Conservation (phyloP, 257 asterid species). For the Solanum boliviense region DNA sequence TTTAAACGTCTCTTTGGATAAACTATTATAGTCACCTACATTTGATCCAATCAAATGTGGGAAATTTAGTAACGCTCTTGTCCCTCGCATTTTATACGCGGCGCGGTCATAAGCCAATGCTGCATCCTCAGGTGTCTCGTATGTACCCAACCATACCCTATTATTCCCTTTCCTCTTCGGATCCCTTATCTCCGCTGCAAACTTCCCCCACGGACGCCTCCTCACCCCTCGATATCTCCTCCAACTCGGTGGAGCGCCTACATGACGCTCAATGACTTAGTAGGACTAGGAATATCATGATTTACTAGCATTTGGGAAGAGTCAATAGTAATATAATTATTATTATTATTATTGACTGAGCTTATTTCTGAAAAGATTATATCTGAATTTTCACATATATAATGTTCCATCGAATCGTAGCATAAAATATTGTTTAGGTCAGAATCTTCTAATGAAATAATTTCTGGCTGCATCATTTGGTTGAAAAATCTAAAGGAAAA, state of each 20-base stretch:
- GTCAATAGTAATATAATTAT: not conserved
- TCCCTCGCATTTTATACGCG: not conserved
- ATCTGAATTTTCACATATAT: not conserved
- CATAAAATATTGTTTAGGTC: not conserved
- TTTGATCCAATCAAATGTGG: not conserved
- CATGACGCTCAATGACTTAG: not conserved
- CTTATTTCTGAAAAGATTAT: not conserved
- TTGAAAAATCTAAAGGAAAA: not conserved
- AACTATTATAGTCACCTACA: not conserved
- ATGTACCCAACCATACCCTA: not conserved
- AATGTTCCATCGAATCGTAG: not conserved
- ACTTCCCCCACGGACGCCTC: not conserved
- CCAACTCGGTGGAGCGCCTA: not conserved
- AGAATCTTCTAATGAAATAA: not conserved
- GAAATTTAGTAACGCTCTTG: not conserved
- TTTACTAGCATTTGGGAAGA: not conserved
- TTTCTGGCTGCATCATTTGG: not conserved
- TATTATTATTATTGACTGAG: not conserved
- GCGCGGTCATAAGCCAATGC: not conserved
- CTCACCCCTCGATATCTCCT: not conserved
- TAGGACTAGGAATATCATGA: too few species aligned
- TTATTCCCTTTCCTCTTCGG: not conserved
- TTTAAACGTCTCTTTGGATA: not conserved
- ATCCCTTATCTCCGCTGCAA: constrained; percentile 1
- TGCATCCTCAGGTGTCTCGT: not conserved